phyloP scores from a whole-genome alignment of 495 filamentous ascomycete species.

The Tuber umbilicatum region DNA sequence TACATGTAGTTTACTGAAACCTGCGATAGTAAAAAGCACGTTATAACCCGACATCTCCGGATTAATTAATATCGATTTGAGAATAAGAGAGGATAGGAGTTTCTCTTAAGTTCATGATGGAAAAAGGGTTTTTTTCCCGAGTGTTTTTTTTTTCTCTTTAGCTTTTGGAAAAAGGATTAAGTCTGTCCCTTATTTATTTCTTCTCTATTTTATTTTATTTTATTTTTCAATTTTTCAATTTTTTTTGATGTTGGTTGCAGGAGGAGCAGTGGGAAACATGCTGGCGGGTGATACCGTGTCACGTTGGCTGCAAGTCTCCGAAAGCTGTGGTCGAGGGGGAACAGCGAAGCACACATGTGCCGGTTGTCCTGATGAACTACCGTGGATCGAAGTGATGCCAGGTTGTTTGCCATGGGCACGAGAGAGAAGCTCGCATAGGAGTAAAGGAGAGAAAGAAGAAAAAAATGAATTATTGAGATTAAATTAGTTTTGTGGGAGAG shows the following conservation, averaged over 20 bases:
- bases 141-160: neutral
- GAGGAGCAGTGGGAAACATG: neutral
- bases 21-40: neutral
- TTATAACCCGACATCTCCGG: neutral
- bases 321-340: neutral
- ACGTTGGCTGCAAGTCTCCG: slow-evolving; percentile 3
- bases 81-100: neutral
- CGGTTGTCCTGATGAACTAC: neutral
- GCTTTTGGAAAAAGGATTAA: neutral
- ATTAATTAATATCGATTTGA: neutral
- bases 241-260: neutral
- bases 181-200: neutral
- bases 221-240: too few species aligned
- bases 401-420: neutral
- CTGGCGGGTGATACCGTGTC: neutral
- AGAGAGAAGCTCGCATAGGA: neutral
- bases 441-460: neutral
- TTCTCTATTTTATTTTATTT: neutral
- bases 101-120: neutral
- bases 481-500: neutral
- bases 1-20: neutral
- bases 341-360: neutral
- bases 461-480: neutral
- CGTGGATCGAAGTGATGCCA: neutral
- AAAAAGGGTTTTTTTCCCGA: neutral